Percentiles rank a stretch among this genome's conserved stretches.
phyloP scores from a whole-genome alignment of 352 stramenopile species.

The Albugo laibachii region DNA sequence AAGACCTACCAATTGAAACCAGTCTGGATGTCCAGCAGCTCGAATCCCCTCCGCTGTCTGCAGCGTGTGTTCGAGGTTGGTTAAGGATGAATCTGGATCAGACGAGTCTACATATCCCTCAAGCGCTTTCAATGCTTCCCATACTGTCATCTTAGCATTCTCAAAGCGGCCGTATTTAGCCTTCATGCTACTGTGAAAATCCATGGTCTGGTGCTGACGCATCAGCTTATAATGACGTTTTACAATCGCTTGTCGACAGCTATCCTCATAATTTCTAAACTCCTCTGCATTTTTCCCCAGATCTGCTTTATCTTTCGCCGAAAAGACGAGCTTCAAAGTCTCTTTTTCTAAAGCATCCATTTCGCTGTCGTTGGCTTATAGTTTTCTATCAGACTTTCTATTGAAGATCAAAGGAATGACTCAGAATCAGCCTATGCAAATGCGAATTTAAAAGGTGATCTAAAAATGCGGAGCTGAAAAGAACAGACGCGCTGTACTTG shows the following conservation, averaged over 20 bases:
- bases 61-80: conserved; percentile 74
- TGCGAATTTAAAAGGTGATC: no score
- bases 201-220: conserved; percentile 47
- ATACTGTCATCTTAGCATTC: conserved; percentile 79
- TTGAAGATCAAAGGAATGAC: no score
- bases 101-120: conserved; percentile 72
- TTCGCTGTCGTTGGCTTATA: no score
- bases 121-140: conserved; percentile 82
- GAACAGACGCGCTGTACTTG: no score
- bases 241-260: conserved; percentile 33
- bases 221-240: conserved; percentile 65
- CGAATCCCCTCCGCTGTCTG: conserved; percentile 32
- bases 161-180: conserved; percentile 44
- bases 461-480: no score
- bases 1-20: conserved; percentile 57
- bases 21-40: conserved; percentile 52
- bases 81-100: conserved; percentile 79
- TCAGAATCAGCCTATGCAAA: no score
- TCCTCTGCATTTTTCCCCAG: conserved; percentile 44
- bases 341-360: no score
- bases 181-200: conserved; percentile 52
- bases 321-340: conserved; percentile 2
- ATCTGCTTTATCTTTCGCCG: conserved; percentile 14
- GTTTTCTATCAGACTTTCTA: no score
- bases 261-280: conserved; percentile 68